Conservation (phyloP, 163 green algal genomes). For the Coccomyxa subellipsoidea region DNA sequence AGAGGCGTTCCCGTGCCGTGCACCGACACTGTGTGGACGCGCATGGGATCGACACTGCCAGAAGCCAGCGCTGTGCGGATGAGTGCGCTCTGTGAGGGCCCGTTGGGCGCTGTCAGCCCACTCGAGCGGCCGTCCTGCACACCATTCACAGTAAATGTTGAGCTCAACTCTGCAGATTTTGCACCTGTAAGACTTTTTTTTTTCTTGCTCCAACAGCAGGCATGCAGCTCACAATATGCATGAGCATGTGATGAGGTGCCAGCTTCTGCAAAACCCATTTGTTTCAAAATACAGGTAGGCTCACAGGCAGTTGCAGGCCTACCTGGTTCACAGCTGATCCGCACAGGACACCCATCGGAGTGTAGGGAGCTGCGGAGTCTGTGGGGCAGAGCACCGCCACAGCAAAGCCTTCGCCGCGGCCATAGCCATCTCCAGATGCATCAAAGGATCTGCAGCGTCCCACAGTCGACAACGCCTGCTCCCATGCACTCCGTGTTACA, state of each 20-base stretch:
- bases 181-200: background rate
- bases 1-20: conserved; percentile 74
- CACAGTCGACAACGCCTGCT: conserved; percentile 37
- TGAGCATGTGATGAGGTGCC: too few relatives aligned
- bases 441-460: conserved; percentile 87
- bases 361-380: background rate
- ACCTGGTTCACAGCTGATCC: conserved; percentile 19
- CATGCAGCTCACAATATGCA: too few relatives aligned
- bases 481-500: background rate
- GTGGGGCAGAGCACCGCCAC: conserved; percentile 23
- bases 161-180: too few relatives aligned
- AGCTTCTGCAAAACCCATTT: too few relatives aligned
- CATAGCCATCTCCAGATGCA: conserved; percentile 68
- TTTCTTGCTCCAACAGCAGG: background rate
- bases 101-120: conserved; percentile 81
- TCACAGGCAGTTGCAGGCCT: background rate
- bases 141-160: too few relatives aligned
- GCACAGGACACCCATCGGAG: background rate
- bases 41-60: conserved; percentile 6
- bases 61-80: conserved; percentile 36
- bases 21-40: conserved; percentile 30
- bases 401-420: conserved; percentile 38
- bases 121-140: conserved; percentile 78
- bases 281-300: too few relatives aligned
- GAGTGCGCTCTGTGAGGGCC: conserved; percentile 61